Percentiles rank a stretch among this genome's conserved stretches.
phyloP scores from a whole-genome alignment of 805 yeast species.

The Cyberlindnera bimundalis region DNA sequence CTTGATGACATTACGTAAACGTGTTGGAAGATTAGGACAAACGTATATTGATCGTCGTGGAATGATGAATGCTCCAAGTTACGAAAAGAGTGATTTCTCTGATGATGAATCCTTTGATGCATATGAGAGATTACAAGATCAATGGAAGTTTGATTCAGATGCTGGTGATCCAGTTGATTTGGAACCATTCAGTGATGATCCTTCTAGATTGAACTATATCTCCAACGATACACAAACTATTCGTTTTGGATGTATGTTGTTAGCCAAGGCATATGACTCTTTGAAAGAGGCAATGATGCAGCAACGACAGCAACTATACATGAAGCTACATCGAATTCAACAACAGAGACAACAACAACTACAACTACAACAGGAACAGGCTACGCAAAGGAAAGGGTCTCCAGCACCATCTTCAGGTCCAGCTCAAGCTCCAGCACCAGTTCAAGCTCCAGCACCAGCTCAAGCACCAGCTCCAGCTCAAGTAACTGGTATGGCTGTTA shows the following conservation, averaged over 20 bases:
- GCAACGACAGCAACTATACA: conserved; percentile 33
- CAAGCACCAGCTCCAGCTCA: background rate
- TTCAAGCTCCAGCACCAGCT: background rate
- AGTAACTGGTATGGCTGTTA: too few relatives aligned
- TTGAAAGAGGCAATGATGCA: conserved; percentile 71
- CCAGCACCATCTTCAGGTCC: background rate
- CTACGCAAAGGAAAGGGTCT: background rate
- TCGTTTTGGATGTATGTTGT: conserved; percentile 86
- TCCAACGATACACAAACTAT: conserved; percentile 85
- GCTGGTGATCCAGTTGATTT: conserved; percentile 30
- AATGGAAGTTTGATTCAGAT: conserved; percentile 69
- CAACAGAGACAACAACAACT: conserved; percentile 7
- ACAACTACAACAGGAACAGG: conserved; percentile 2
- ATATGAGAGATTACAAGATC: conserved; percentile 48
- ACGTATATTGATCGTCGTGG: conserved; percentile 74
- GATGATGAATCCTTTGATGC: conserved; percentile 34
- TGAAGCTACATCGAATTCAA: conserved; percentile 12
- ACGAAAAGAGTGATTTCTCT: conserved; percentile 21
- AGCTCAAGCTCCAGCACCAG: background rate
- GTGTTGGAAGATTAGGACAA: conserved; percentile 70
- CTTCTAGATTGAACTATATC: conserved; percentile 77
- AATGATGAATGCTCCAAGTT: conserved; percentile 34
- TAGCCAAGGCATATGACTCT: conserved; percentile 81
- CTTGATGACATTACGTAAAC: conserved; percentile 61
- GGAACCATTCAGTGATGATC: conserved; percentile 67